phyloP scores from a whole-genome alignment of 2,329 filamentous ascomycete species.

The Apiospora saccharicola region DNA sequence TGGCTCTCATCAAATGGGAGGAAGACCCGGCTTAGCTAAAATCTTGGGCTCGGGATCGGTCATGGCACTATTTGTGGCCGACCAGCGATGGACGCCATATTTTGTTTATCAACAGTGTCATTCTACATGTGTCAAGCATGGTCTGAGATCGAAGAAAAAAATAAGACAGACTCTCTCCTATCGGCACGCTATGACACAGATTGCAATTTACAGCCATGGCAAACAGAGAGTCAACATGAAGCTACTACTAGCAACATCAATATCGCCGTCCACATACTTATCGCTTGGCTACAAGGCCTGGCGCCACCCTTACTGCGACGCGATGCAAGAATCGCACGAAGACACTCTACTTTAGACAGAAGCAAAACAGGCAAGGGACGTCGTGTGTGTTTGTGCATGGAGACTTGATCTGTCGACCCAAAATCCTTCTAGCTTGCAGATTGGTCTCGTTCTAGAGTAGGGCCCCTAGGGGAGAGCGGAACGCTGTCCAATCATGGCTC shows the following conservation, averaged over 20 bases:
- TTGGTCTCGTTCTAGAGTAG: background rate
- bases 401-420: constrained; percentile 14
- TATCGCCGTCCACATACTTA: background rate
- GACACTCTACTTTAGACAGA: background rate
- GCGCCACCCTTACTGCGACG: background rate
- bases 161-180: constrained; percentile 1
- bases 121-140: constrained; percentile 6
- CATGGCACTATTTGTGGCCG: constrained; percentile 1
- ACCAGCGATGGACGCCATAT: background rate
- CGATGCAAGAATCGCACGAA: constrained; percentile 19
- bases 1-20: constrained; percentile 7
- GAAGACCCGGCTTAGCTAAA: background rate
- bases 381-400: background rate
- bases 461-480: background rate
- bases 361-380: background rate
- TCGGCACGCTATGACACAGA: constrained; percentile 5
- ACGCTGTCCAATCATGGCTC: background rate
- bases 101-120: background rate
- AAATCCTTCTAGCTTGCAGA: constrained; percentile 14
- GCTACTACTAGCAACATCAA: background rate
- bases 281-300: background rate
- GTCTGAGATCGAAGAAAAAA: background rate
- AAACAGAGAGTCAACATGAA: background rate
- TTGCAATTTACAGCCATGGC: constrained; percentile 6
- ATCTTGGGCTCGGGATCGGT: background rate